phyloP scores from a whole-genome alignment of 371 early-diverging fungal species.

The Lichtheimia corymbifera region DNA sequence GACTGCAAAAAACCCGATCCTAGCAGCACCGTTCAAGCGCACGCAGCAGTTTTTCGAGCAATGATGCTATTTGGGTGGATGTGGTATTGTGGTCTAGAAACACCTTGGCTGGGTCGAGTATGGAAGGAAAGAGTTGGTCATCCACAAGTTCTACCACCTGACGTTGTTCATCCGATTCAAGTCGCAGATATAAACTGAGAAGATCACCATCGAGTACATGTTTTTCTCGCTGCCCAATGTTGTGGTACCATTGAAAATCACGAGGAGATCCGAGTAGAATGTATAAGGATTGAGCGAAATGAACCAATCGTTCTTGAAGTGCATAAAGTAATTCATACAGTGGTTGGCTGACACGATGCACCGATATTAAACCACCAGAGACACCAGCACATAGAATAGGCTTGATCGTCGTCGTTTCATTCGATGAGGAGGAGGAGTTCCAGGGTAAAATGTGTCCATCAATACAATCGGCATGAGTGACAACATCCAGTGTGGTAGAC shows the following conservation, averaged over 20 bases:
- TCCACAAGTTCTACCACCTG: constrained; percentile 2
- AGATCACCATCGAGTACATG: constrained; percentile 34
- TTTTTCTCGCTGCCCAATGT: constrained; percentile 20
- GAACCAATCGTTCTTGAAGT: constrained; percentile 24
- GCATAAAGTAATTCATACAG: constrained; percentile 17
- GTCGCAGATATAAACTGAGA: constrained; percentile 13
- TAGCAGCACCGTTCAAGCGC: constrained; percentile 12
- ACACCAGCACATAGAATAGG: constrained; percentile 37
- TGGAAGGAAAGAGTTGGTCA: not conserved
- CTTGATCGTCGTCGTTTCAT: not conserved
- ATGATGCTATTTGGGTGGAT: constrained; percentile 1
- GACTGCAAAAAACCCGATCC: not conserved
- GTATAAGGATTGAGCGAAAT: constrained; percentile 20
- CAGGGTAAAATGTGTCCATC: constrained; percentile 24
- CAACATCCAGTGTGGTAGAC: constrained; percentile 3
- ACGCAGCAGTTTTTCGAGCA: constrained; percentile 4
- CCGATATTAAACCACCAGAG: constrained; percentile 30
- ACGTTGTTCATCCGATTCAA: constrained; percentile 11
- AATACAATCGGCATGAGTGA: not conserved
- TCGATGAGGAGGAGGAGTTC: not conserved
- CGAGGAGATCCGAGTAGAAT: constrained; percentile 24
- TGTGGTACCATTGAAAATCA: constrained; percentile 33
- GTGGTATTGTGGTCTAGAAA: not conserved
- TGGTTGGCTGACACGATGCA: constrained; percentile 21
- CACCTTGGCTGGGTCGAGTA: not conserved